Conservation (phyloP, 148 eudicot genomes). For the Nepenthes gracilis region DNA sequence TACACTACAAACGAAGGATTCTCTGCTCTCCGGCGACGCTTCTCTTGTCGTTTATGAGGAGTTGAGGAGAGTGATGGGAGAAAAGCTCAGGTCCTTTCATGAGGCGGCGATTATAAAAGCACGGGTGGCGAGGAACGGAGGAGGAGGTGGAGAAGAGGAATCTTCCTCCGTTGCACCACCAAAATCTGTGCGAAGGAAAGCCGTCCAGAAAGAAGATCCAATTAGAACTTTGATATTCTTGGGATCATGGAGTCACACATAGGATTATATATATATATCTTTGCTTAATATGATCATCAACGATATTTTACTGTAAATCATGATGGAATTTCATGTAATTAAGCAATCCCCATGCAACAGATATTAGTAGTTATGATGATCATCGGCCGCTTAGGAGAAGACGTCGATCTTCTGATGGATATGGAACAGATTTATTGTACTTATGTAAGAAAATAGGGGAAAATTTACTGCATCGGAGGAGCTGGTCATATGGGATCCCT, state of each 20-base stretch:
- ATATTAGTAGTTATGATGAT: too few relatives aligned
- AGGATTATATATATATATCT: neutral
- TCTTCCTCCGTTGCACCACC: neutral
- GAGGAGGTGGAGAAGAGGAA: neutral
- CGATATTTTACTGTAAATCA: too few relatives aligned
- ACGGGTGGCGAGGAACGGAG: neutral
- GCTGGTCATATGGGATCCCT: too few relatives aligned
- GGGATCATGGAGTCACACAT: constrained; percentile 75
- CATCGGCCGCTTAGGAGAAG: too few relatives aligned
- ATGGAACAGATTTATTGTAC: too few relatives aligned
- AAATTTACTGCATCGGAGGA: too few relatives aligned
- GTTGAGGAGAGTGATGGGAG: neutral
- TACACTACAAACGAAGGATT: neutral
- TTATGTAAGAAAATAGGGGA: too few relatives aligned
- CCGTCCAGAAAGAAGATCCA: constrained; percentile 40
- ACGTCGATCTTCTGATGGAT: too few relatives aligned
- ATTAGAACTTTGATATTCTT: constrained; percentile 63
- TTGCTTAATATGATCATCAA: too few relatives aligned
- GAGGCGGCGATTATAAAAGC: neutral
- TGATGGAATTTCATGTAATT: too few relatives aligned
- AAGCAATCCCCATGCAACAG: too few relatives aligned
- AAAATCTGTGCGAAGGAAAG: constrained; percentile 12
- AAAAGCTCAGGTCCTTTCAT: neutral
- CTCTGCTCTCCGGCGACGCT: neutral
- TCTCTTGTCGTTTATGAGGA: neutral